Base-by-base conservation (phyloP, 495 filamentous ascomycete species). In the Trichoderma reesei region DNA sequence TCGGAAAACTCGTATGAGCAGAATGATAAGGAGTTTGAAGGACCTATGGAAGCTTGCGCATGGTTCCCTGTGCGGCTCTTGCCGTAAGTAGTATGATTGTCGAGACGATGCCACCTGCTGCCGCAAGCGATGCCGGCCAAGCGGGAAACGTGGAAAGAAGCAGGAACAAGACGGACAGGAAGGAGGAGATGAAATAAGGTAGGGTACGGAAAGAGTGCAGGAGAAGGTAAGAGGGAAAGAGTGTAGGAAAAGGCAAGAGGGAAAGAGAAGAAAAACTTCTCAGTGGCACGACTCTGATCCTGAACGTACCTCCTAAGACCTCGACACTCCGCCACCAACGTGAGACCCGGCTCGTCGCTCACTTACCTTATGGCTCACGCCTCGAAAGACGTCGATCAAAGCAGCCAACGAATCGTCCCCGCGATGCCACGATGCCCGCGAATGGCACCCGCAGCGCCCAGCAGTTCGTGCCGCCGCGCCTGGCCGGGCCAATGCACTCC, bases 371-470 rank as follows among this genome's bases (percentile, higher is more conserved):
- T 34, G 26, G 33, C 51, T 20, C 51, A 56, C 33, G 11, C 9
- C 9, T 11, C 11, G 7, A 31, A 33, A 26, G 3, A 3, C 26
- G 26, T 34, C 51, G n/a, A 16, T 18, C 13, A 14, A 46, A 18
- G n/a, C 51, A 56, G 31, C 51, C 51, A 56, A 56, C 51, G 51
- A 56, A 56, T 31, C 51, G 51, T 33, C 26, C 20, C 51, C 26
- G 31, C 31, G 51, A 56, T 56, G 51, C 51, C 51, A 56, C 51
- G 51, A 56, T 36, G 26, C 51, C 18, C 51, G 51, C 51, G 26
- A 56, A 20, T 56, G 26, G 51, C 20, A 33, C 51, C 51, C 4
- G 26, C 20, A 26, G 9, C 18, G 51, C 51, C 13, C 26, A 33
- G 31, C 51, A 46, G 8, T 18, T 46, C 42, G 7, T 16, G 42